A percentile compares a stretch with the other conserved stretches of the same genome.
These are phyloP conservation scores for Talaromyces proteolyticus DNA, from an alignment of 495 filamentous ascomycete genomes.

Conservation along the genomic window DNA sequence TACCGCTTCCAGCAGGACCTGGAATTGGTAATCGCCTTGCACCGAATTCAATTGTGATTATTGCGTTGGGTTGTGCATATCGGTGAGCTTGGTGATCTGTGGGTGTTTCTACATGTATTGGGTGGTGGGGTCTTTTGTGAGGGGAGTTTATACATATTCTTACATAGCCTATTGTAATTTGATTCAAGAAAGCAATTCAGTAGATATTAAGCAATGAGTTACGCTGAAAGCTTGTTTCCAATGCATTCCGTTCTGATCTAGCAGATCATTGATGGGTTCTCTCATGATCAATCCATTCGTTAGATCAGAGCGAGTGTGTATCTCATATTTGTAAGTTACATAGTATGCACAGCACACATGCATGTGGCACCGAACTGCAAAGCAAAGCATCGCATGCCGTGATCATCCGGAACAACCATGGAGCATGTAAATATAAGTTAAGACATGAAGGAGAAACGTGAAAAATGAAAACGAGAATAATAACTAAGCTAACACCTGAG, in stretches of 20 bases:
- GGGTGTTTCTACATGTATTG: too few relatives aligned
- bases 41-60: background rate
- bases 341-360: constrained; percentile 5
- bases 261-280: background rate
- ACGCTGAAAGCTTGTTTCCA: background rate
- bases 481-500: background rate
- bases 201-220: too few relatives aligned
- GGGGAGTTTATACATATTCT: too few relatives aligned
- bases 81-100: too few relatives aligned
- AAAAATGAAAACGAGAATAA: constrained; percentile 6
- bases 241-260: background rate
- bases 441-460: constrained; percentile 4
- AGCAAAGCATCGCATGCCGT: constrained; percentile 3
- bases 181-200: too few relatives aligned
- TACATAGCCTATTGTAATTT: too few relatives aligned
- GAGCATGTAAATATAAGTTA: constrained; percentile 4
- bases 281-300: background rate
- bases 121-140: too few relatives aligned
- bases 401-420: constrained; percentile 1
- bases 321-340: constrained; percentile 5
- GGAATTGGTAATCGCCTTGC: constrained; percentile 70
- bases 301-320: constrained; percentile 4
- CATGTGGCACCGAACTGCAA: background rate
- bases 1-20: constrained; percentile 79
- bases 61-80: too few relatives aligned